Percentiles rank a stretch among this genome's conserved stretches.
Conservation (phyloP, 345 rosid species). For the Pistacia integerrima region DNA sequence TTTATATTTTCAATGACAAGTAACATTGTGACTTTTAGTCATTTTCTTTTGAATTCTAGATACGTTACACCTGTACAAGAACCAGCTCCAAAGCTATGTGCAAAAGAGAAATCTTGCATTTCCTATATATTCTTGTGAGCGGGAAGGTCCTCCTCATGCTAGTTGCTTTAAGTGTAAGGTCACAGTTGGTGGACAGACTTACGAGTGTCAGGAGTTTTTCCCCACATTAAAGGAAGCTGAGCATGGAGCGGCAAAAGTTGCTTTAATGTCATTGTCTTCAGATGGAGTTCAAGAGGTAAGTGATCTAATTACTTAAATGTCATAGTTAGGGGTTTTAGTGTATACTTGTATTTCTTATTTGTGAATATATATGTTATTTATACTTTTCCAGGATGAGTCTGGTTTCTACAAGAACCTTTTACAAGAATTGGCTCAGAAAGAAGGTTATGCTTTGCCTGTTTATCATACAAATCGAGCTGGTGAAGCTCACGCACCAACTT, state of each 20-base stretch:
- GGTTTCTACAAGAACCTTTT: conserved; percentile 57
- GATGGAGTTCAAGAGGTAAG: conserved; percentile 42
- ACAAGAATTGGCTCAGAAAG: conserved; percentile 60
- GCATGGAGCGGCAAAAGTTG: conserved; percentile 64
- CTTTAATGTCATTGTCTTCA: conserved; percentile 40
- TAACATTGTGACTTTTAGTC: not conserved
- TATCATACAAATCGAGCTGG: conserved; percentile 48
- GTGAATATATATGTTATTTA: not conserved
- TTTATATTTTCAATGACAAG: not conserved
- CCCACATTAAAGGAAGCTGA: conserved; percentile 63
- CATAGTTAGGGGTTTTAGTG: not conserved
- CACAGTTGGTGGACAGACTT: conserved; percentile 46
- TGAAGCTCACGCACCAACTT: conserved; percentile 46
- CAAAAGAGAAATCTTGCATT: conserved; percentile 44
- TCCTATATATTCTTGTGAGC: conserved; percentile 52
- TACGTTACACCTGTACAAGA: conserved; percentile 41
- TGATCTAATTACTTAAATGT: conserved; percentile 6
- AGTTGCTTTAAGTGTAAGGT: conserved; percentile 51
- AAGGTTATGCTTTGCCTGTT: conserved; percentile 41
- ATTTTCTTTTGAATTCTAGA: conserved; percentile 25
- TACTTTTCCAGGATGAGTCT: conserved; percentile 38
- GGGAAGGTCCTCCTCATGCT: conserved; percentile 65
- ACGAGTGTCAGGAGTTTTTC: conserved; percentile 37
- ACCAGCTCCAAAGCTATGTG: conserved; percentile 47
- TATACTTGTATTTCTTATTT: not conserved